Evolutionary conservation across 441 rosid genomes (phyloP).

Genomic region (Jatropha podagrica): DNA sequence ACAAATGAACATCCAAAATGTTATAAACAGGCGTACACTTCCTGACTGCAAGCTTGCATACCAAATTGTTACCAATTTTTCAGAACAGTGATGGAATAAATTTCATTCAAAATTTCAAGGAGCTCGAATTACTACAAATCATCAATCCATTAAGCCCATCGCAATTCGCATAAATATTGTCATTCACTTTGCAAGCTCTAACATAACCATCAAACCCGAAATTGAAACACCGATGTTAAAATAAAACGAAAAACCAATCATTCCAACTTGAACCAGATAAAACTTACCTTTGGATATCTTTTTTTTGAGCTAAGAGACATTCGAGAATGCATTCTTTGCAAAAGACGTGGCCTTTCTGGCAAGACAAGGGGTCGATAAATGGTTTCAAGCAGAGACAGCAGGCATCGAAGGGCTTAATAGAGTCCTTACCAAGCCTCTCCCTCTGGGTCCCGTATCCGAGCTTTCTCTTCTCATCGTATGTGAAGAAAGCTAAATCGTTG

Average conservation of each 20-base stretch:
- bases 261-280: background rate
- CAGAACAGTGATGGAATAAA: background rate
- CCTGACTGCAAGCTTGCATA: no score
- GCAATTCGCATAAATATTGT: background rate
- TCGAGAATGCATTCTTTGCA: constrained; percentile 86
- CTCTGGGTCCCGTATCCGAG: constrained; percentile 86
- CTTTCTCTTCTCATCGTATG: constrained; percentile 89
- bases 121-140: no score
- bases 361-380: constrained; percentile 75
- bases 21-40: no score
- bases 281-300: constrained; percentile 72
- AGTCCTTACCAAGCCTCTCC: constrained; percentile 89
- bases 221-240: background rate
- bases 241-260: background rate
- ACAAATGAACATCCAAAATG: background rate
- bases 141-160: no score
- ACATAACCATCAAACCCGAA: background rate
- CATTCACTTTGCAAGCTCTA: background rate
- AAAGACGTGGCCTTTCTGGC: constrained; percentile 82
- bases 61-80: background rate
- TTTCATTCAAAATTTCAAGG: background rate
- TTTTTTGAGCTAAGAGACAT: constrained; percentile 79
- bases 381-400: constrained; percentile 89
- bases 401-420: constrained; percentile 85
- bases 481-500: constrained; percentile 87